Conservation (phyloP, 331 rosid species). For the Quercus lobata region DNA sequence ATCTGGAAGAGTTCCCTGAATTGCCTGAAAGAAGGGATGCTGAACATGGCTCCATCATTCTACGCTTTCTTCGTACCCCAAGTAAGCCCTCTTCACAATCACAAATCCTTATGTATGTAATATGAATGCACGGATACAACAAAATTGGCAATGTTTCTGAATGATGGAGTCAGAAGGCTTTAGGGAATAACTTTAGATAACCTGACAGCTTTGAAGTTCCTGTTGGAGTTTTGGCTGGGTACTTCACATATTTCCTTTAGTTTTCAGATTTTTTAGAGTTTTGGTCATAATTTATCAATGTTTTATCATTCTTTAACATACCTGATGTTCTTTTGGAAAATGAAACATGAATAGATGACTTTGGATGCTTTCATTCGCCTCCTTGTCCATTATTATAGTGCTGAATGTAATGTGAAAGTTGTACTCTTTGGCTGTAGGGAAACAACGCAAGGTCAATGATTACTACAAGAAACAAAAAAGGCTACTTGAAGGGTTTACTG, state of each 20-base stretch:
- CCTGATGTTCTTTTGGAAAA: background rate
- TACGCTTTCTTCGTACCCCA: no score
- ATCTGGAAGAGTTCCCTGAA: no score
- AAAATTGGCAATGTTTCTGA: background rate
- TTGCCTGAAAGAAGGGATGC: no score
- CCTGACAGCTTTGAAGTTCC: background rate
- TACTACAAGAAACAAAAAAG: constrained; percentile 69
- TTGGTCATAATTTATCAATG: no score
- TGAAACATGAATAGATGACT: background rate
- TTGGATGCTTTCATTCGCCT: background rate
- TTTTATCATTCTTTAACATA: background rate
- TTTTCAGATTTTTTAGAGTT: background rate
- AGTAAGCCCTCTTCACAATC: background rate
- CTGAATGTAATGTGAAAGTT: background rate
- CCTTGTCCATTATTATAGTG: background rate
- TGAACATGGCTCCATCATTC: no score
- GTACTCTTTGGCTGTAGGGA: constrained; percentile 30
- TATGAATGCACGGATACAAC: no score
- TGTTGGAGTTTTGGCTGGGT: background rate
- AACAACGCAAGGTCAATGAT: constrained; percentile 45
- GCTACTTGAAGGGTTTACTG: constrained; percentile 67
- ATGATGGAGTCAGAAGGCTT: background rate
- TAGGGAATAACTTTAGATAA: background rate
- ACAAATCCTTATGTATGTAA: no score
- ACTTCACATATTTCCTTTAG: no score